A percentile compares a stretch with the other conserved stretches of the same genome.
Evolutionary conservation across 441 rosid genomes (phyloP).

Genomic region (Metrosideros polymorpha): DNA sequence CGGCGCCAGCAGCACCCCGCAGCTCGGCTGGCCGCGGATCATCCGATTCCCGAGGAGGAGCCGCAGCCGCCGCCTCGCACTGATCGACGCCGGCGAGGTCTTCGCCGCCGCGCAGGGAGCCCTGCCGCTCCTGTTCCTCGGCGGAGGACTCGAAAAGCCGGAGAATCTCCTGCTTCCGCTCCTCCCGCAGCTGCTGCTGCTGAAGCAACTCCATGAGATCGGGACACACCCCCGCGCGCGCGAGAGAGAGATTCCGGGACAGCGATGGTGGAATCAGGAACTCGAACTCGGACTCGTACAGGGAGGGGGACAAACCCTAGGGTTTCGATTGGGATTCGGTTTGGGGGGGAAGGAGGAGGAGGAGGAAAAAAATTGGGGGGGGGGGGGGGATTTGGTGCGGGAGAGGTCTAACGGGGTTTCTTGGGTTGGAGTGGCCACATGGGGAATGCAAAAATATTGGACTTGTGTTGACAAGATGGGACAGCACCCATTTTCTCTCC

Average conservation of each 20-base stretch:
- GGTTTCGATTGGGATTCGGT: neutral
- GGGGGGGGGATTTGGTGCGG: conserved; percentile 9
- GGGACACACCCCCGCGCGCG: neutral
- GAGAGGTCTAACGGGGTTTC: neutral
- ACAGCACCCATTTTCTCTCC: neutral
- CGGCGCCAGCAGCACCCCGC: neutral
- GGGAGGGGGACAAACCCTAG: neutral
- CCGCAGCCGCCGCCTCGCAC: conserved; percentile 20
- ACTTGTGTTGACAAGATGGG: neutral
- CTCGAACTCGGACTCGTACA: conserved; percentile 1
- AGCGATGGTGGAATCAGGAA: neutral
- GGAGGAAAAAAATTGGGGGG: neutral
- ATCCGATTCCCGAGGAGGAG: conserved; percentile 23
- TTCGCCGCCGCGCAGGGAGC: neutral
- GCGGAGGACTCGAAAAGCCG: neutral
- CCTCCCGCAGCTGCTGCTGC: neutral
- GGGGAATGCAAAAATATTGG: neutral
- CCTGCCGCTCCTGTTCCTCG: neutral
- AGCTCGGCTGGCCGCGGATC: conserved; percentile 27
- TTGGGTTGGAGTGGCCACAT: neutral
- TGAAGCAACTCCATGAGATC: neutral
- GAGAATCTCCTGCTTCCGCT: neutral
- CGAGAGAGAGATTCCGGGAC: neutral
- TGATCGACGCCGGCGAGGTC: conserved; percentile 36
- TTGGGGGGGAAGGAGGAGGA: neutral